Evolutionary conservation across 1,139 yeast species (phyloP).

Genomic region (Blastobotrys ciferrii): DNA sequence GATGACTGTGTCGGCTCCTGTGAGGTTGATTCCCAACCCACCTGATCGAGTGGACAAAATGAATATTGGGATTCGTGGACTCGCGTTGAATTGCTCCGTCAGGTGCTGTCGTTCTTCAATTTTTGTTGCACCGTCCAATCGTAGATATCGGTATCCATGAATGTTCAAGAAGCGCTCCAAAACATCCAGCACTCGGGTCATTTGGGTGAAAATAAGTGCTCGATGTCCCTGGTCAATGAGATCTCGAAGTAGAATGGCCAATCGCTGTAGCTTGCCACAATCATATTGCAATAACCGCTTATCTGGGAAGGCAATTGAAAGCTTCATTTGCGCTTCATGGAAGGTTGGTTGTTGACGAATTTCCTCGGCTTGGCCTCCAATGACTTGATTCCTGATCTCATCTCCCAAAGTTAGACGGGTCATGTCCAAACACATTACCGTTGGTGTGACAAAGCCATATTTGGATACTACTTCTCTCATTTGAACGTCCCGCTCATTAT

Average conservation of each 20-base stretch:
- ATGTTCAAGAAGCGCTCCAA: constrained; percentile 90
- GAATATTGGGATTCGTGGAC: constrained; percentile 82
- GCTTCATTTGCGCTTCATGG: constrained; percentile 79
- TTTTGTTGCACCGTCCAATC: constrained; percentile 96
- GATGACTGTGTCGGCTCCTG: constrained; percentile 99
- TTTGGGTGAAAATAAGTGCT: constrained; percentile 93
- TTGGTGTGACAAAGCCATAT: constrained; percentile 85
- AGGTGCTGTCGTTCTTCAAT: constrained; percentile 93
- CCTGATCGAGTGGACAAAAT: constrained; percentile 95
- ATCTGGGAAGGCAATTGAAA: constrained; percentile 95
- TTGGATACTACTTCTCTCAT: constrained; percentile 61
- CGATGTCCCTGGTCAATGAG: constrained; percentile 85
- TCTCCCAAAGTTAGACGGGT: constrained; percentile 54
- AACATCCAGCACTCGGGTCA: constrained; percentile 94
- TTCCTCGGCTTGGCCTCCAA: constrained; percentile 15
- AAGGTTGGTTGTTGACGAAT: constrained; percentile 47
- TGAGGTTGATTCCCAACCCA: constrained; percentile 93
- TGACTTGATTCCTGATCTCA: constrained; percentile 30
- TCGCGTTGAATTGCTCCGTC: constrained; percentile 90
- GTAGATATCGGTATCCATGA: constrained; percentile 90
- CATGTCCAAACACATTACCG: constrained; percentile 76
- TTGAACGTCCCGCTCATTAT: constrained; percentile 44
- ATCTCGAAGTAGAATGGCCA: constrained; percentile 72
- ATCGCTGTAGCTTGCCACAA: constrained; percentile 91
- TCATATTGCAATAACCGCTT: constrained; percentile 88